Evolutionary conservation across 2,329 filamentous ascomycete species (phyloP).

Genomic region (Dryadomyces quercus-mongolicae): DNA sequence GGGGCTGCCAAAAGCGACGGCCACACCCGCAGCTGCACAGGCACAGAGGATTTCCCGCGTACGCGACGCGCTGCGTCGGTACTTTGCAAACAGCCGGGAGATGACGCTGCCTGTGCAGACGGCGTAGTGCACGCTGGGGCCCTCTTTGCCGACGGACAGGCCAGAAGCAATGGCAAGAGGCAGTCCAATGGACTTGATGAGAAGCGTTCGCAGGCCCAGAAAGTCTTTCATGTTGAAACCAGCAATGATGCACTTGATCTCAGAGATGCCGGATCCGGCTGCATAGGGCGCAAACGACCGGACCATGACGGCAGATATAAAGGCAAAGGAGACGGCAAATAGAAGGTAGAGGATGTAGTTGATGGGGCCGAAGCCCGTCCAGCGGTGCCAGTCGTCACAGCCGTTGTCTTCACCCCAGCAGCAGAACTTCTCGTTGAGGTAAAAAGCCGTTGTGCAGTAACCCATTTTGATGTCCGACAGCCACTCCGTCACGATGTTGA

Average conservation of each 20-base stretch:
- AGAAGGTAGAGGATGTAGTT: slow-evolving; percentile 86
- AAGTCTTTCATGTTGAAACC: slow-evolving; percentile 99
- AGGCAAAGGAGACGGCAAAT: slow-evolving; percentile 75
- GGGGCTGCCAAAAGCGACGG: slow-evolving; percentile 91
- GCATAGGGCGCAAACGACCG: slow-evolving; percentile 91
- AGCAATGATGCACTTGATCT: slow-evolving; percentile 98
- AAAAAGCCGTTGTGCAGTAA: slow-evolving; percentile 92
- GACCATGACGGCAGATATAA: slow-evolving; percentile 71
- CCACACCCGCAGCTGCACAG: slow-evolving; percentile 87
- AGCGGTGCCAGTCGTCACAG: slow-evolving; percentile 79
- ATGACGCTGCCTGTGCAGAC: slow-evolving; percentile 97
- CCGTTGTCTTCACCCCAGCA: slow-evolving; percentile 93
- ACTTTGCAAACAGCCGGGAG: slow-evolving; percentile 84
- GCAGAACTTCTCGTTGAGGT: slow-evolving; percentile 94
- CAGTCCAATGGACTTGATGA: slow-evolving; percentile 88
- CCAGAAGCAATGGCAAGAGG: slow-evolving; percentile 90
- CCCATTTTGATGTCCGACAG: slow-evolving; percentile 89
- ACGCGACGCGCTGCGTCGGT: slow-evolving; percentile 82
- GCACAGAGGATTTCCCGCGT: slow-evolving; percentile 91
- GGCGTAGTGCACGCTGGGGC: slow-evolving; percentile 96
- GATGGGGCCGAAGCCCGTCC: slow-evolving; percentile 64
- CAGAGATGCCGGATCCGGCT: slow-evolving; percentile 90
- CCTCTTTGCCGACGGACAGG: slow-evolving; percentile 91
- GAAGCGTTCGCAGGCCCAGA: slow-evolving; percentile 75
- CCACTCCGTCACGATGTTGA: slow-evolving; percentile 97